Evolutionary conservation across 2,329 filamentous ascomycete genomes (phyloP).

Genomic region (Aspergillus phoenicis): DNA sequence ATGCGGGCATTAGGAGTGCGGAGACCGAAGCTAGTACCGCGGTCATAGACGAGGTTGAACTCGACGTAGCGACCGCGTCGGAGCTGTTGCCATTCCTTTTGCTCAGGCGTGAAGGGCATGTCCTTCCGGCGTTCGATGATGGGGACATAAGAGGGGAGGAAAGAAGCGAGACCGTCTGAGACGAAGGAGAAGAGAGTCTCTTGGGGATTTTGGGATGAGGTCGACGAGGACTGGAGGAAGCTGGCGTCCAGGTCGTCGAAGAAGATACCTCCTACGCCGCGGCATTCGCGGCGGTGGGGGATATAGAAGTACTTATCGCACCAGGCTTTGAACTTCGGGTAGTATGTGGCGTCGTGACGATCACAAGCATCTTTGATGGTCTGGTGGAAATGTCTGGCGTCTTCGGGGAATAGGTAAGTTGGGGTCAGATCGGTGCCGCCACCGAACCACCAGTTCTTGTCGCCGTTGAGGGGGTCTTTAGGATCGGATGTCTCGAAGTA

Average conservation of each 20-base stretch:
- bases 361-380: slow-evolving; percentile 93
- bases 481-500: slow-evolving; percentile 96
- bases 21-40: slow-evolving; percentile 90
- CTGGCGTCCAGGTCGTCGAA: slow-evolving; percentile 88
- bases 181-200: slow-evolving; percentile 90
- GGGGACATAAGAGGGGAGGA: slow-evolving; percentile 86
- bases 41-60: slow-evolving; percentile 96
- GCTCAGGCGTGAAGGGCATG: slow-evolving; percentile 80
- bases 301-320: slow-evolving; percentile 97
- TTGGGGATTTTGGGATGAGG: slow-evolving; percentile 71
- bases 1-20: slow-evolving; percentile 89
- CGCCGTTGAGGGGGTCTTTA: slow-evolving; percentile 66
- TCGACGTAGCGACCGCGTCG: slow-evolving; percentile 94
- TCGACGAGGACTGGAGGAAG: slow-evolving; percentile 42
- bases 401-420: slow-evolving; percentile 92
- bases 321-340: slow-evolving; percentile 94
- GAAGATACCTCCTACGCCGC: slow-evolving; percentile 94
- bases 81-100: slow-evolving; percentile 97
- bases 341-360: slow-evolving; percentile 88
- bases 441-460: slow-evolving; percentile 94
- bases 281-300: slow-evolving; percentile 83
- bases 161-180: slow-evolving; percentile 80
- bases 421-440: slow-evolving; percentile 94
- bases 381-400: slow-evolving; percentile 94
- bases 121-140: slow-evolving; percentile 88